These are phyloP conservation scores for Marchantia paleacea DNA, from an alignment of 225 moss, liverwort and hornwort genomes.

Conservation along the genomic window DNA sequence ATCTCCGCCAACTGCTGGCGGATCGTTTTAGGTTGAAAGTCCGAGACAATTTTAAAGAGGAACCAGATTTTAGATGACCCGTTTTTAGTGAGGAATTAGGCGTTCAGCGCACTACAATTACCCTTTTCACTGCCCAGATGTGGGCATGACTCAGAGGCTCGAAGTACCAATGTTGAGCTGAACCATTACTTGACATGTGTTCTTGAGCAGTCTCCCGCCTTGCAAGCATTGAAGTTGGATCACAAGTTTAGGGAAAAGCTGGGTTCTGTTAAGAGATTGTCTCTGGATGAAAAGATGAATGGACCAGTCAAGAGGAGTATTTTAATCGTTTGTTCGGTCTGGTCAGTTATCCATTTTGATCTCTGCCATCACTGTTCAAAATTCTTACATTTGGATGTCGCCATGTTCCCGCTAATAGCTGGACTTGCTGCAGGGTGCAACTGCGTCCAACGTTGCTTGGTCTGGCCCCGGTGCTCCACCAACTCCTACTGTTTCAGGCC, in stretches of 20 bases:
- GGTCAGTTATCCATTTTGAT: background rate
- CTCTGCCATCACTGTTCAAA: background rate
- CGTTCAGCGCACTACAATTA: too few species aligned
- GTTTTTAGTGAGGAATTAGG: too few species aligned
- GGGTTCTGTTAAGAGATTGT: too few species aligned
- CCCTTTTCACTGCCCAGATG: too few species aligned
- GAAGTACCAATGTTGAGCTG: too few species aligned
- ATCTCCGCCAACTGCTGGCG: background rate
- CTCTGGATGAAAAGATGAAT: background rate
- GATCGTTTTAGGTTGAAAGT: background rate
- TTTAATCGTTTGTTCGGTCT: background rate
- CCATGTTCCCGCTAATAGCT: conserved; percentile 32
- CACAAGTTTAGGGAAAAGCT: background rate
- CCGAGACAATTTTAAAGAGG: too few species aligned
- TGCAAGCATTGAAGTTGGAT: too few species aligned
- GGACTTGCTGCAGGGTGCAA: conserved; percentile 74
- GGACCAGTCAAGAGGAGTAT: too few species aligned
- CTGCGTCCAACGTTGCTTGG: conserved; percentile 96
- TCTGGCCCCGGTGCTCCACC: conserved; percentile 96
- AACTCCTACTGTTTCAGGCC: conserved; percentile 71
- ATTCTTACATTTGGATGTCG: conserved; percentile 12
- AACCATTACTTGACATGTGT: too few species aligned
- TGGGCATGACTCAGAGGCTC: too few species aligned
- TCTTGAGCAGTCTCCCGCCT: too few species aligned
- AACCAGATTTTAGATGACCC: too few species aligned